Conservation (phyloP, 768 basidiomycete genomes). For the Baorangia bicolor region DNA sequence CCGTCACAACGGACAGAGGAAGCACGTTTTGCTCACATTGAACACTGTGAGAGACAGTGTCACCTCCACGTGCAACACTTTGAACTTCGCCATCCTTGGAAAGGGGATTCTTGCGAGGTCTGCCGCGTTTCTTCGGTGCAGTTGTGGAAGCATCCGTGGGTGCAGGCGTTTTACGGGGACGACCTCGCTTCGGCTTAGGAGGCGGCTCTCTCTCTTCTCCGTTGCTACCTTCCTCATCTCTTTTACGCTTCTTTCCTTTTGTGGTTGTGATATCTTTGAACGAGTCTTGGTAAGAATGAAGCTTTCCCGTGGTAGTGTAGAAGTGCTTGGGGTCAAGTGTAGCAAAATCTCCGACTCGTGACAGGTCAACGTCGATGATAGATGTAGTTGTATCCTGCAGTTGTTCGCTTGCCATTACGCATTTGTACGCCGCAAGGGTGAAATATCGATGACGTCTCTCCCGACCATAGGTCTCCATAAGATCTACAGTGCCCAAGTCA, state of each 20-base stretch:
- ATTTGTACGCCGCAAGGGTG: constrained; percentile 66
- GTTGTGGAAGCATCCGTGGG: constrained; percentile 4
- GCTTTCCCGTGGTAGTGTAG: constrained; percentile 44
- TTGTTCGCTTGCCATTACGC: constrained; percentile 61
- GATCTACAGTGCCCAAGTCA: constrained; percentile 65
- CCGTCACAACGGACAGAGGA: background rate
- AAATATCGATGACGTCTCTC: constrained; percentile 88
- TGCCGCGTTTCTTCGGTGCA: constrained; percentile 36
- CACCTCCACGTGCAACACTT: constrained; percentile 1
- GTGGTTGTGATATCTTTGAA: constrained; percentile 37
- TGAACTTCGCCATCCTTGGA: constrained; percentile 1
- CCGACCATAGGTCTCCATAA: constrained; percentile 81
- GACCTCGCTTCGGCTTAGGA: constrained; percentile 48
- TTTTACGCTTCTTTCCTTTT: constrained; percentile 33
- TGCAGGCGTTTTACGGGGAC: constrained; percentile 46
- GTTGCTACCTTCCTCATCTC: constrained; percentile 22
- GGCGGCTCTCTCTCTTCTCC: constrained; percentile 19
- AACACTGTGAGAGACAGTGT: background rate
- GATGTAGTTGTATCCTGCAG: constrained; percentile 51
- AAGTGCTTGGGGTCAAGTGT: constrained; percentile 48
- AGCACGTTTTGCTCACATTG: background rate
- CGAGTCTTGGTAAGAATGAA: constrained; percentile 49
- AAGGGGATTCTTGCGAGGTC: constrained; percentile 30
- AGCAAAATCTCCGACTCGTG: constrained; percentile 54
- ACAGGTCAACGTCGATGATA: constrained; percentile 47